These are phyloP conservation scores for Phytophthora rubi DNA, from an alignment of 352 stramenopile species.

Conservation along the genomic window DNA sequence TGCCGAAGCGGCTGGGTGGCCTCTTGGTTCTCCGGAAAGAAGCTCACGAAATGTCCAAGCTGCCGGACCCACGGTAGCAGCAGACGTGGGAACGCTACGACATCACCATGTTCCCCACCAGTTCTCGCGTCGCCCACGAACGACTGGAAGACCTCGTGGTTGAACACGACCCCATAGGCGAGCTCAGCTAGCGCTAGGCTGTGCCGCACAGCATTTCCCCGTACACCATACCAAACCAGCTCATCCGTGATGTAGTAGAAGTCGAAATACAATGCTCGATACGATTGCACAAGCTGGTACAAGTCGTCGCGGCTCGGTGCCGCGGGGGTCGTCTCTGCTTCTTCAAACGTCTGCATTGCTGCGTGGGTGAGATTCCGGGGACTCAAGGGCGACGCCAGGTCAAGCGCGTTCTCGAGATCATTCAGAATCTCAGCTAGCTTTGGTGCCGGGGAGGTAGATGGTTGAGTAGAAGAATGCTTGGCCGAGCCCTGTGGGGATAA, in stretches of 20 bases:
- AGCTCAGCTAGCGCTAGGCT: constrained; percentile 84
- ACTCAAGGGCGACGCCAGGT: constrained; percentile 73
- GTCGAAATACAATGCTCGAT: constrained; percentile 88
- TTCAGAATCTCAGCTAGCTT: constrained; percentile 63
- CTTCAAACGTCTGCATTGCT: constrained; percentile 48
- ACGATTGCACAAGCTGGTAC: constrained; percentile 75
- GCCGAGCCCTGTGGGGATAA: constrained; percentile 26
- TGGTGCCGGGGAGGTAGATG: constrained; percentile 22
- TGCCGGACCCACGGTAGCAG: constrained; percentile 88
- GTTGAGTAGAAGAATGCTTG: constrained; percentile 32
- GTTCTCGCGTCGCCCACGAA: constrained; percentile 48
- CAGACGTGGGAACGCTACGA: constrained; percentile 62
- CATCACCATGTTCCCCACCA: constrained; percentile 27
- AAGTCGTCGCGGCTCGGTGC: constrained; percentile 47
- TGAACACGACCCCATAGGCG: constrained; percentile 86
- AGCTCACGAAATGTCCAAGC: constrained; percentile 87
- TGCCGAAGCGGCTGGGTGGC: constrained; percentile 77
- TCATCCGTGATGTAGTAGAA: constrained; percentile 93
- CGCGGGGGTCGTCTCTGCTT: constrained; percentile 25
- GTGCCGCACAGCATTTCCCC: constrained; percentile 81
- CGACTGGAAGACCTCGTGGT: constrained; percentile 83
- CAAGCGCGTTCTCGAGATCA: constrained; percentile 67
- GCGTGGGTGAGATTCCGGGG: constrained; percentile 52
- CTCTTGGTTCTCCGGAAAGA: constrained; percentile 88
- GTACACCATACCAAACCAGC: constrained; percentile 87